Percentiles rank a stretch among this genome's conserved stretches.
phyloP scores from a whole-genome alignment of 2,329 filamentous ascomycete species.

The Fusarium tricinctum region DNA sequence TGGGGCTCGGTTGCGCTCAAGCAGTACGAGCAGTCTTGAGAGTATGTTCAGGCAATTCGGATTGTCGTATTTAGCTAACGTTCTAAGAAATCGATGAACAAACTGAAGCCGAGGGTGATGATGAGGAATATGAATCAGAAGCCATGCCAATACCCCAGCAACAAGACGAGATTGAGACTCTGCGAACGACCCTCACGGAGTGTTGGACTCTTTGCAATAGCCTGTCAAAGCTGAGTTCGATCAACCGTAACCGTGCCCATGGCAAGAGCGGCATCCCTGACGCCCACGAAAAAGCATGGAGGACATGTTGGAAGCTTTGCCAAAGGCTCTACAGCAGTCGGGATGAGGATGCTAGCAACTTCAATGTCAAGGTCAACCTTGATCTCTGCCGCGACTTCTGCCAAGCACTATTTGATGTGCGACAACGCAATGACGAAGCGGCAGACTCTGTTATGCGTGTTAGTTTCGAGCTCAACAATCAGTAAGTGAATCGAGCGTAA shows the following conservation, averaged over 20 bases:
- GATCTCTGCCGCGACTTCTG: slow-evolving; percentile 94
- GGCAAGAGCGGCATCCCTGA: slow-evolving; percentile 80
- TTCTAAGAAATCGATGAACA: slow-evolving; percentile 69
- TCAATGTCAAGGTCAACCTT: slow-evolving; percentile 79
- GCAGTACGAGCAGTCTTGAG: slow-evolving; percentile 81
- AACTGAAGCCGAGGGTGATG: slow-evolving; percentile 66
- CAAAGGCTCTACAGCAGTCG: slow-evolving; percentile 88
- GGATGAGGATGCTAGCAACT: slow-evolving; percentile 76
- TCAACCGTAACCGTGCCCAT: slow-evolving; percentile 84
- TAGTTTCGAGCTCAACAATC: slow-evolving; percentile 95
- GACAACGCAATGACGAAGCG: slow-evolving; percentile 80
- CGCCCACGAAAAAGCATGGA: slow-evolving; percentile 90
- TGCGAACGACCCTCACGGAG: slow-evolving; percentile 84
- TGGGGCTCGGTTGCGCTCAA: slow-evolving; percentile 70
- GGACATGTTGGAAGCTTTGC: slow-evolving; percentile 92
- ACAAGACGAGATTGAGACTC: slow-evolving; percentile 73
- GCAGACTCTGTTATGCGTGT: slow-evolving; percentile 90
- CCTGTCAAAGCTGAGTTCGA: slow-evolving; percentile 84
- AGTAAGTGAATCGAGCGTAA: slow-evolving; percentile 63
- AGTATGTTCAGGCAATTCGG: slow-evolving; percentile 64
- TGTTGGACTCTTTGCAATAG: slow-evolving; percentile 97
- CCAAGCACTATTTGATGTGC: slow-evolving; percentile 89
- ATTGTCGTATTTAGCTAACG: slow-evolving; percentile 28
- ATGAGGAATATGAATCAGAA: slow-evolving; percentile 65
- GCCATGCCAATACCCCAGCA: slow-evolving; percentile 59